Evolutionary conservation across 2,329 filamentous ascomycete genomes (phyloP), one percentile per base, ranked within the genome.

Genomic region (Tolypocladium guangdongense): DNA sequence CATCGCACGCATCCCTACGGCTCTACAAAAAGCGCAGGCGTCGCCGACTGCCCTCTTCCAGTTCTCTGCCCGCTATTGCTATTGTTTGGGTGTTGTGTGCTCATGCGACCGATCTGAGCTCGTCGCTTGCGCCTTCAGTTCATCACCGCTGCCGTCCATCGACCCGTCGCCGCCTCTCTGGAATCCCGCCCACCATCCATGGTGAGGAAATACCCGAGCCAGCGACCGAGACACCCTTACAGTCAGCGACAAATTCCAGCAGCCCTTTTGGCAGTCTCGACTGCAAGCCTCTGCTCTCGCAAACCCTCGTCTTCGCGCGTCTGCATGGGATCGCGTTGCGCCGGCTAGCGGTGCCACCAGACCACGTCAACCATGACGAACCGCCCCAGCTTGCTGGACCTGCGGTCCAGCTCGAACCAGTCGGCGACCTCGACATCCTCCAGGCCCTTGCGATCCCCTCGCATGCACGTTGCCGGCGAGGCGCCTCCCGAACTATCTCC

Each of bases 401-500:
- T 82, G 60, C 78, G 82, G 65, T 77, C 80, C 53, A 72, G 76
- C 55, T 83, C 82, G 38, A 73, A 78, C 51, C 70, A 75, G 30
- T 80, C 79, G 18, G 67, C 70, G 52, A 58, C 64, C 24, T 73
- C 72, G 50, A 61, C 71, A 12, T 64, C 74, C 52, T 74, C 78
- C 20, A 77, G 76, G 52, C 78, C 81, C n/a, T 70, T 85, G 36
- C 76, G 78, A 58, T 90, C 87, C n/a, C 87, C 87, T 43, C 84
- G 87, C 57, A 74, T 90, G 55, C 86, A 90, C 68, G 78, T 88
- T 54, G 86, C 87, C 54, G 88, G 88, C 57, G 88, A 92, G 62
- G 80, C 87, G 1, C 92, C 93, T 22, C 93, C 93, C 6, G 88
- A 93, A 51, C 78, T 97, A 54, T 97, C 93, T 8, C 93, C 93